phyloP scores from a whole-genome alignment of 805 yeast species.

The Barnettozyma californica region DNA sequence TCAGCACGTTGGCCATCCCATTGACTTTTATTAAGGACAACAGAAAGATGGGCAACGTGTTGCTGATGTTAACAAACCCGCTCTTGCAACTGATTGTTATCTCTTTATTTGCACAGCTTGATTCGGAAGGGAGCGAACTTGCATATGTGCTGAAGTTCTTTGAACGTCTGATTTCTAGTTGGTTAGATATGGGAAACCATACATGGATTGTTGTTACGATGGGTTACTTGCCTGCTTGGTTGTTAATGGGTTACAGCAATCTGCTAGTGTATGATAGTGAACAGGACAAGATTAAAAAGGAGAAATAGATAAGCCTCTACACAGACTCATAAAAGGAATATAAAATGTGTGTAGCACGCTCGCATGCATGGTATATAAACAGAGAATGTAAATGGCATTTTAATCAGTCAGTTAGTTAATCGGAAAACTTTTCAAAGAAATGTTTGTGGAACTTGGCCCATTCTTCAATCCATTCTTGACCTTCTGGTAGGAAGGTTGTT shows the following conservation, averaged over 20 bases:
- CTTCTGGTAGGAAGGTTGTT: constrained; percentile 96
- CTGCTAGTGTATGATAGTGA: constrained; percentile 1
- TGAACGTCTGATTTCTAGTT: constrained; percentile 51
- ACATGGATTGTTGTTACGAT: constrained; percentile 71
- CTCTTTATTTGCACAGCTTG: constrained; percentile 24
- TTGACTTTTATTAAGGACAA: constrained; percentile 47
- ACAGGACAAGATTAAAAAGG: constrained; percentile 5
- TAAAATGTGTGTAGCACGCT: not conserved
- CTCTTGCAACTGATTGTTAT: constrained; percentile 32
- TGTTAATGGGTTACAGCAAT: constrained; percentile 31
- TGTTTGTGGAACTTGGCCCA: constrained; percentile 76
- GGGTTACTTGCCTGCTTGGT: constrained; percentile 87
- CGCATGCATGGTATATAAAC: not conserved
- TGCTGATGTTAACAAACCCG: constrained; percentile 49
- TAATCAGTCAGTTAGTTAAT: not conserved
- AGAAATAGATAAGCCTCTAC: not conserved
- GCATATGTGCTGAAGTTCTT: constrained; percentile 27
- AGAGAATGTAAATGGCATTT: not conserved
- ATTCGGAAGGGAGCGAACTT: constrained; percentile 15
- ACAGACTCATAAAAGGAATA: not conserved
- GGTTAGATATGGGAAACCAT: constrained; percentile 73
- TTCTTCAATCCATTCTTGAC: constrained; percentile 75
- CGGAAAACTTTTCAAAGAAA: constrained; percentile 40
- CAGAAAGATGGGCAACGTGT: constrained; percentile 25
- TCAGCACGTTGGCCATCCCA: constrained; percentile 74